phyloP scores from a whole-genome alignment of 2,329 filamentous ascomycete genomes.

The Talaromyces albobiverticillius region DNA sequence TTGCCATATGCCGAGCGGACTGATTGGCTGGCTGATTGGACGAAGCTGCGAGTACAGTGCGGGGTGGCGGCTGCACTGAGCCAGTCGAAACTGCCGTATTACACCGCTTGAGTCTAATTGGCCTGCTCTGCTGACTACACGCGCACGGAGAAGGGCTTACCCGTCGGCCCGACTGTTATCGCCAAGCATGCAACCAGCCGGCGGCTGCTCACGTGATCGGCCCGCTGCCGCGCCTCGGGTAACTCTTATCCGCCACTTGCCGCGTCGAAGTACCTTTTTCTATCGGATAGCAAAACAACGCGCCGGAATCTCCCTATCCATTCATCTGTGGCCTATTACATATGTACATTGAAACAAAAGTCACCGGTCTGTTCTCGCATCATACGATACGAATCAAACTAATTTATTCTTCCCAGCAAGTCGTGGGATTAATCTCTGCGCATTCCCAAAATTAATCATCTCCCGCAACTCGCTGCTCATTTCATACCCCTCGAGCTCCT shows the following conservation, averaged over 20 bases:
- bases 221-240: background rate
- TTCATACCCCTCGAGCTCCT: constrained; percentile 22
- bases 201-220: background rate
- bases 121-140: background rate
- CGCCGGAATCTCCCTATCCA: too few species aligned
- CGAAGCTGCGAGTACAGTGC: too few species aligned
- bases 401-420: too few species aligned
- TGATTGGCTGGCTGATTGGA: background rate
- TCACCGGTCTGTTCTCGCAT: too few species aligned
- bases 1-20: constrained; percentile 5
- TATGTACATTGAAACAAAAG: too few species aligned
- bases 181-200: background rate
- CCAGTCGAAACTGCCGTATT: background rate
- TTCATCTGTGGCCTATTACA: too few species aligned
- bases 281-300: too few species aligned
- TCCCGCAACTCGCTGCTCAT: constrained; percentile 20
- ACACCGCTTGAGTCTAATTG: background rate
- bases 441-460: constrained; percentile 24
- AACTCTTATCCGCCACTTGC: background rate
- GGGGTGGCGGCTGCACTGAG: background rate
- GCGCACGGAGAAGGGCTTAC: constrained; percentile 14
- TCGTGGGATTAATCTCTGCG: too few species aligned
- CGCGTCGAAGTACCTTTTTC: too few species aligned
- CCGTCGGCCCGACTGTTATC: background rate
- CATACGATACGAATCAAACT: too few species aligned